Conservation (phyloP, 768 basidiomycete species). For the Hydnum rufescens region DNA sequence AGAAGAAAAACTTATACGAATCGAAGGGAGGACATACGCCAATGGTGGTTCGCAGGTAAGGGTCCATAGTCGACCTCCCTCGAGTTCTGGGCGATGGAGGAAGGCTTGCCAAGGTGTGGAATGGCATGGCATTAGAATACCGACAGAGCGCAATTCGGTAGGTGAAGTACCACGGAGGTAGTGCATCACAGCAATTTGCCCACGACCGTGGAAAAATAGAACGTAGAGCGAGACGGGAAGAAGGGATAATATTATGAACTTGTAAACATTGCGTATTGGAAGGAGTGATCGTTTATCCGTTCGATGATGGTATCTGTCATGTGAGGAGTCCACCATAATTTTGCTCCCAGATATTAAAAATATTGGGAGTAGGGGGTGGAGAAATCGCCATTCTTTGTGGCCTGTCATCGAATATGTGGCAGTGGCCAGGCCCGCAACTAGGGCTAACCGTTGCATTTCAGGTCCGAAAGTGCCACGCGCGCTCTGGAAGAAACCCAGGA, state of each 20-base stretch:
- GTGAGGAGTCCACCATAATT: conserved; percentile 31
- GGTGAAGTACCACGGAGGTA: conserved; percentile 38
- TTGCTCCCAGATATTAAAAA: conserved; percentile 62
- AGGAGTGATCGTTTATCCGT: conserved; percentile 5
- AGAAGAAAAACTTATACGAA: conserved; percentile 5
- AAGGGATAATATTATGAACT: conserved; percentile 30
- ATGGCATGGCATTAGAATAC: conserved; percentile 90
- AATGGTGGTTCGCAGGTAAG: conserved; percentile 88
- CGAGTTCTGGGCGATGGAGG: conserved; percentile 51
- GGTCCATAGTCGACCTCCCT: conserved; percentile 42
- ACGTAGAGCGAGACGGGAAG: conserved; percentile 50
- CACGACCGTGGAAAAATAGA: conserved; percentile 54
- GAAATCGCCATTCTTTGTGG: conserved; percentile 96
- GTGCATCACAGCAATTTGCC: conserved; percentile 55
- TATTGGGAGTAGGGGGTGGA: conserved; percentile 77
- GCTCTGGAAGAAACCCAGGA: conserved; percentile 36
- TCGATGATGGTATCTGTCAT: conserved; percentile 1
- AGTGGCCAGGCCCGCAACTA: conserved; percentile 39
- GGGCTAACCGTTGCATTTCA: conserved; percentile 21
- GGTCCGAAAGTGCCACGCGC: background rate
- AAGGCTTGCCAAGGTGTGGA: conserved; percentile 86
- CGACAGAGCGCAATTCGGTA: conserved; percentile 34
- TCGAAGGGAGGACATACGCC: conserved; percentile 29
- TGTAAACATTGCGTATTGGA: conserved; percentile 16
- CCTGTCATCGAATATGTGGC: conserved; percentile 55